Evolutionary conservation across 352 stramenopile genomes (phyloP), one percentile per base, ranked within the genome.

Genomic region (Phytophthora meadii): DNA sequence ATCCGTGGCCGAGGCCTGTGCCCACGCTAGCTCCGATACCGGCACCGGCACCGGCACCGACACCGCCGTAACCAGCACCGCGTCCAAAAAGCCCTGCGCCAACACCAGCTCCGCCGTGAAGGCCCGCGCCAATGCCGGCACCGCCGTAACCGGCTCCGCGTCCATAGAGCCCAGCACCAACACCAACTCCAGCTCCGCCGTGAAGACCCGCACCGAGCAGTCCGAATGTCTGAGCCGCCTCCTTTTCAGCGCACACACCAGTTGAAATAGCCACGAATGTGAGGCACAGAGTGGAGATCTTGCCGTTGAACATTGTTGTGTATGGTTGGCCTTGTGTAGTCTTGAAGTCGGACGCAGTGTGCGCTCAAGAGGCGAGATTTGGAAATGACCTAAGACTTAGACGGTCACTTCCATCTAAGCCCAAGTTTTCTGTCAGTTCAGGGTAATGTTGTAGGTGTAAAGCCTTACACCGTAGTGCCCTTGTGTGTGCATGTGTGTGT

Each of bases 161-260:
- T 28, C 39, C 52, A n/a, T 50, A 55, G 6, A 45, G 19, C 6
- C 49, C 52, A 5, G 30, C 39, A 14, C 40, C 52, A 42, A 42
- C 36, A 42, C 36, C 28, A 7, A 32, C 54, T 15, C 54, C 54
- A 7, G 44, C 54, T 15, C 54, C 54, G 1, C 39, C 57, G 19
- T 52, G 10, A 1, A 52, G 25, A 17, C 60, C 50, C 12, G 24
- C 40, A 11, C 32, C 51, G 37, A 68, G 60, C 2, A 53, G 37
- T 7, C 60, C 60, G 44, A 68, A 68, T 14, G 60, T 68, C 19
- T 63, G 45, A 4, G 60, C 46, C 10, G 46, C 52, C 52, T 68
- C 61, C 17, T 57, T n/a, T 44, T 63, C 22, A 15, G 52, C 61
- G 46, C 58, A 17, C 3, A n/a, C 37, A 4, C 37, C 37, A 7